phyloP scores from a whole-genome alignment of 75 land plant genomes.

The Sequoiadendron giganteum region DNA sequence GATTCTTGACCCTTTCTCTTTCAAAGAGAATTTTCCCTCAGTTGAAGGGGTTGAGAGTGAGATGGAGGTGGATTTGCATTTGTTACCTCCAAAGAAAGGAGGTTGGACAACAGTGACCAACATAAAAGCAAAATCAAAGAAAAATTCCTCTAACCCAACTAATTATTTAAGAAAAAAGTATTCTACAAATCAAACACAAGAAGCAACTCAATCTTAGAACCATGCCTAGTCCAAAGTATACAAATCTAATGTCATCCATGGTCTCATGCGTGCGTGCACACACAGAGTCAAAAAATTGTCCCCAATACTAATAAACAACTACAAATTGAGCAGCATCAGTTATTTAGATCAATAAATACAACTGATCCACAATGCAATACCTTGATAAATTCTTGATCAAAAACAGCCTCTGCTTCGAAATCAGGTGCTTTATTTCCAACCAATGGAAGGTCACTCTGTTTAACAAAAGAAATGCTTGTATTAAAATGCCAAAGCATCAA shows the following conservation, averaged over 20 bases:
- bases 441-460: conserved; percentile 58
- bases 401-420: conserved; percentile 98
- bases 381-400: conserved; percentile 97
- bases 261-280: background rate
- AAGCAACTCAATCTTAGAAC: background rate
- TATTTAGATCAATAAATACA: background rate
- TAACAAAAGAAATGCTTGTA: background rate
- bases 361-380: conserved; percentile 26
- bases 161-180: too few species aligned
- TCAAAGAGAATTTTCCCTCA: too few species aligned
- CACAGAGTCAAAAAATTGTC: background rate
- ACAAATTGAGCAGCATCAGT: background rate
- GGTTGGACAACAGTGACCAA: too few species aligned
- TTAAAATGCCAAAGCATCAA: background rate
- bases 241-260: background rate
- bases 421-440: conserved; percentile 94
- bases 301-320: background rate
- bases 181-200: background rate
- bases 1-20: too few species aligned
- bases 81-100: too few species aligned
- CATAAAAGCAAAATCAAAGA: too few species aligned
- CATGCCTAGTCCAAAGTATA: background rate
- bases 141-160: too few species aligned
- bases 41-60: too few species aligned
- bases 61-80: too few species aligned